Evolutionary conservation across 805 yeast species (phyloP), one percentile per base, ranked within the genome.

Genomic region (Pichia nakasei): DNA sequence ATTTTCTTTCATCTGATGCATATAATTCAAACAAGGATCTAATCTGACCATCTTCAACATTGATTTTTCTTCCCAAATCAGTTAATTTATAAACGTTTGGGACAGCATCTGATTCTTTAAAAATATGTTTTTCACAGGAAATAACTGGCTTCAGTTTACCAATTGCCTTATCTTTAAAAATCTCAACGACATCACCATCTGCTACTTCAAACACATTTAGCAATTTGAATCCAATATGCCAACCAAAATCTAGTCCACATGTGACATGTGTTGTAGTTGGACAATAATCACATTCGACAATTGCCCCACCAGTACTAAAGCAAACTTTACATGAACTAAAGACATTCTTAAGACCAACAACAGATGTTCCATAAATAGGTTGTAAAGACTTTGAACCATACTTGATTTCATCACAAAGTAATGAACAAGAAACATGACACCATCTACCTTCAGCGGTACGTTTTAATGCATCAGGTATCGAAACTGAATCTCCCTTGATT

Each of bases 391-490:
- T 47, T 1, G 67, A 64, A 0, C 69, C 76, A 55, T 71, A 76
- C 24, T 59, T 61, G 5, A 72, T 57, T n/a, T 65, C 63, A 5
- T 73, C 61, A 24, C 66, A 64, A 56, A 80, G 79, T 0, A 83
- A 40, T 0, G 89, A 80, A 62, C 97, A 88, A 3, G 75, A 48
- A 3, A 82, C 64, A 65, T 88, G 96, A 29, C 80, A 78, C 96
- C 96, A 88, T 45, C 70, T 68, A 1, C 85, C 85, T 44, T 70
- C 74, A 4, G 56, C 51, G 0, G 93, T 78, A n/a, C 86, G 69
- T 54, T 84, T 83, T 52, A 86, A 58, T 26, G 79, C 85, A 52
- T 82, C 89, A 0, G 85, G 80, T 26, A 61, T 61, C 1, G 70
- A 70, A 35, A 51, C 41, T 3, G 61, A 57, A 8, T 61, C 59